phyloP scores from a whole-genome alignment of 192 early-diverging fungal species.

The Diversispora eburnea region DNA sequence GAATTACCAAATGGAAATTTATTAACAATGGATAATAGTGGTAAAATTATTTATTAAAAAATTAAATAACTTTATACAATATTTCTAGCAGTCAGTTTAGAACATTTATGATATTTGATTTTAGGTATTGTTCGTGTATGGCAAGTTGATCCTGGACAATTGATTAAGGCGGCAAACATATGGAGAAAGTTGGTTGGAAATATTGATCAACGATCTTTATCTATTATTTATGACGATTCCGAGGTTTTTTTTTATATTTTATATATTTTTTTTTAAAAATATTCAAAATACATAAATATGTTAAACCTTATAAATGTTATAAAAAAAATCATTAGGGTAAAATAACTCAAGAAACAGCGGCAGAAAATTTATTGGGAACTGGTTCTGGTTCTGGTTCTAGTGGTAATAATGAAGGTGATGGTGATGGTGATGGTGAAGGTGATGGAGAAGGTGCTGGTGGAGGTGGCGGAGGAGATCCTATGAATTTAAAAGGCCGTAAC shows the following conservation, averaged over 20 bases:
- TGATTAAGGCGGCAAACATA: conserved; percentile 50
- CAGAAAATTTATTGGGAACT: conserved; percentile 11
- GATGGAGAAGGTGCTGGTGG: conserved; percentile 43
- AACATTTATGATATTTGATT: neutral
- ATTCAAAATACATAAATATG: neutral
- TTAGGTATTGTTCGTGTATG: conserved; percentile 49
- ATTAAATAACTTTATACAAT: neutral
- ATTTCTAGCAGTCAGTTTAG: neutral
- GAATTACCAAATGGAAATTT: conserved; percentile 52
- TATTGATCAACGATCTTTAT: conserved; percentile 47
- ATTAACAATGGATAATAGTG: conserved; percentile 59
- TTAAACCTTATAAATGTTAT: neutral
- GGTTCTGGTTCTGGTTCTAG: conserved; percentile 30
- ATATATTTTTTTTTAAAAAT: no score
- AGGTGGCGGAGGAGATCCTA: conserved; percentile 42
- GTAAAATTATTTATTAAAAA: conserved; percentile 11
- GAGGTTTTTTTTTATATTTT: conserved; percentile 29
- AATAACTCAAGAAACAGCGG: conserved; percentile 28
- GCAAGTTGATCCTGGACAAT: conserved; percentile 53
- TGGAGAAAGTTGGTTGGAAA: conserved; percentile 63
- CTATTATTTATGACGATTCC: conserved; percentile 53
- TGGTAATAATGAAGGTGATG: conserved; percentile 32
- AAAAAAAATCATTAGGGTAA: conserved; percentile 23
- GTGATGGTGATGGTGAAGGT: conserved; percentile 36
- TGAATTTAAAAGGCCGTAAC: conserved; percentile 44